A percentile compares a stretch with the other conserved stretches of the same genome.
Conservation (phyloP, 768 basidiomycete species). For the Xanthoconium stramineum region DNA sequence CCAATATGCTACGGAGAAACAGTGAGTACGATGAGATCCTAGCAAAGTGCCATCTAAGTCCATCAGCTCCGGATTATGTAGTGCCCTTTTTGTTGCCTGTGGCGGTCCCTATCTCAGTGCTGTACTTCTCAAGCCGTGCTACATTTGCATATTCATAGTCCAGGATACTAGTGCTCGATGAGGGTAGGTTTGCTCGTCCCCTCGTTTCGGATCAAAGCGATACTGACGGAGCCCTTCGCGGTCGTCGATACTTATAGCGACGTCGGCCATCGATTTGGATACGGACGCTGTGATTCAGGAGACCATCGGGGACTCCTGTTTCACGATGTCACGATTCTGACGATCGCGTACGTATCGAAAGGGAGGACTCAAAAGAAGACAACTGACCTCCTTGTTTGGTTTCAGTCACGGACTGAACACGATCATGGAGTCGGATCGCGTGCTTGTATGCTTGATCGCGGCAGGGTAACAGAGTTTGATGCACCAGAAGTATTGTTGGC, state of each 20-base stretch:
- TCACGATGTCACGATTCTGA: slow-evolving; percentile 74
- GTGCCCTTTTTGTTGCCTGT: slow-evolving; percentile 72
- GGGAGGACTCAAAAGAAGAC: no score
- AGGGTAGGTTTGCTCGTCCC: slow-evolving; percentile 47
- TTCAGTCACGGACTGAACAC: slow-evolving; percentile 76
- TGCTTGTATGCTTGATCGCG: slow-evolving; percentile 81
- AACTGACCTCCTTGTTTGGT: no score
- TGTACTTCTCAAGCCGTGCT: slow-evolving; percentile 49
- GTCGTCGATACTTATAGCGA: slow-evolving; percentile 45
- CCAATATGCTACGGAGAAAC: slow-evolving; percentile 57
- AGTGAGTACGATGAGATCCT: slow-evolving; percentile 40
- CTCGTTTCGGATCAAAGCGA: no score
- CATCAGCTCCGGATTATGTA: slow-evolving; percentile 59
- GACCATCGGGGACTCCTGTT: slow-evolving; percentile 83
- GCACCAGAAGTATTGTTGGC: slow-evolving; percentile 60
- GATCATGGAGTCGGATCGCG: slow-evolving; percentile 68
- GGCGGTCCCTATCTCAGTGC: slow-evolving; percentile 72
- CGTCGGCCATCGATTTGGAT: slow-evolving; percentile 89
- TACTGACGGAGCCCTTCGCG: no score
- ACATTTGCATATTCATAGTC: slow-evolving; percentile 40
- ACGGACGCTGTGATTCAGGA: slow-evolving; percentile 87
- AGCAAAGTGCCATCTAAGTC: neutral
- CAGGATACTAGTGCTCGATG: slow-evolving; percentile 90
- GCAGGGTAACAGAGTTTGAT: slow-evolving; percentile 81
- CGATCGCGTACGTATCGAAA: slow-evolving; percentile 64